phyloP scores from a whole-genome alignment of 192 early-diverging fungal genomes.

The Jimgerdemannia lactiflua region DNA sequence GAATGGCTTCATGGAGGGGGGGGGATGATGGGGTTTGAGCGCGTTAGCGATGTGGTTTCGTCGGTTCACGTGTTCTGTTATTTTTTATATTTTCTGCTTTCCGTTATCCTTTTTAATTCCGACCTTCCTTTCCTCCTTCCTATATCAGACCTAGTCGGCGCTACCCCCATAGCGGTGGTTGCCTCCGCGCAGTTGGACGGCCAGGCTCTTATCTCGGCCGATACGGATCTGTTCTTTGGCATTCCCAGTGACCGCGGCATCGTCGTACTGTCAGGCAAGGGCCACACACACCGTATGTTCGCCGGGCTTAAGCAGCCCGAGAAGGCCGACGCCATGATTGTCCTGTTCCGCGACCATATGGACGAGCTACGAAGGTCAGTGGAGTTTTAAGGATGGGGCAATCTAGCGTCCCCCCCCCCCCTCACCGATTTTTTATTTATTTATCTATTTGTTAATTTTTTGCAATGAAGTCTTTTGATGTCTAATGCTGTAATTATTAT shows the following conservation, averaged over 20 bases:
- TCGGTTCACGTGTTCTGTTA: not conserved
- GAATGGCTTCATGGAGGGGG: too few species aligned
- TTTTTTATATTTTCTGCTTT: too few species aligned
- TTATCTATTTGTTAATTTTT: too few species aligned
- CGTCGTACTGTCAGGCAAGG: not conserved
- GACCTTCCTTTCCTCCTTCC: not conserved
- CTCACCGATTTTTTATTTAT: too few species aligned
- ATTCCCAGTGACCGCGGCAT: not conserved
- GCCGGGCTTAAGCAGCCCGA: not conserved
- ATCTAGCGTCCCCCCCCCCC: too few species aligned
- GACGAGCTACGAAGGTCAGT: not conserved
- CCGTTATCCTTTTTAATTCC: too few species aligned
- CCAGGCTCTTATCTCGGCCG: not conserved
- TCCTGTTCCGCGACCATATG: not conserved
- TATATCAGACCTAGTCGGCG: not conserved
- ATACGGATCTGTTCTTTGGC: too few species aligned
- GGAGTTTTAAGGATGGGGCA: not conserved
- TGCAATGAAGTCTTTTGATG: not conserved
- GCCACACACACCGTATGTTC: not conserved
- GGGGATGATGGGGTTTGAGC: too few species aligned
- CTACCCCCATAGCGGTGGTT: not conserved
- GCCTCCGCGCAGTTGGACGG: not conserved
- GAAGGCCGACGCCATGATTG: not conserved
- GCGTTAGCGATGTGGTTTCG: too few species aligned
- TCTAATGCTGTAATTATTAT: not conserved